Base-by-base conservation (phyloP, 2,329 filamentous ascomycete species). In the Alternaria rosae region DNA sequence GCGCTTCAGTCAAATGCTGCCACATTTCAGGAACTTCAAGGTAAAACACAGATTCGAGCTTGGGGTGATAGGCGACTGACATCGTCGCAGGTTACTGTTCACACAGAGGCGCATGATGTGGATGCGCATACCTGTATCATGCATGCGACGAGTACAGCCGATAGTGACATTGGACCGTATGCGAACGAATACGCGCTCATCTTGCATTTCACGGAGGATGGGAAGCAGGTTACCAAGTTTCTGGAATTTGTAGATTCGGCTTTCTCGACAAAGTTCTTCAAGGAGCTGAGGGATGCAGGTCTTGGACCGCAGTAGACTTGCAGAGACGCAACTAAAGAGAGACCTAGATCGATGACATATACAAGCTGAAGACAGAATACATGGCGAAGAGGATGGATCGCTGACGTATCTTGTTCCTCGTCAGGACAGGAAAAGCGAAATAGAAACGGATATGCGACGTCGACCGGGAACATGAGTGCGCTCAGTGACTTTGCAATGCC, bases 241-340 rank as follows among this genome's bases (percentile, higher is more conserved):
- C 4, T 38, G 7, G 54, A 57, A 13, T 51, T 42, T 9, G 54
- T 57, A 0, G 54, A 51, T 12, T 57, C 54, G 41, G 59, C 48
- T 26, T 59, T 47, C n/a, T 56, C 30, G 7, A 56, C 13, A 1
- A 47, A 60, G n/a, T 60, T 56, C 61, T 43, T 58, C 35, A 38
- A 38, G 25, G 28, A 20, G 38, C 48, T 58, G 41, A 48, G 38
- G 2, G 26, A 53, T 28, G 48, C 48, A 5, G 25, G 55, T 4
- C 45, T 44, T 11, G 45, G 23, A 3, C 6, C 11, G 11, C 52
- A 53, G n/a, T 23, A 26, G 55, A 20, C 12, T 3, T 44, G 23
- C 38, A 8, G 6, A 10, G 25, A 35, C 4, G 41, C 20, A 9
- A 25, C 35, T 21, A 13, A 28, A 47, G 26, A 10, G 8, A 26